phyloP scores from a whole-genome alignment of 345 rosid genomes.

The Passiflora organensis region DNA sequence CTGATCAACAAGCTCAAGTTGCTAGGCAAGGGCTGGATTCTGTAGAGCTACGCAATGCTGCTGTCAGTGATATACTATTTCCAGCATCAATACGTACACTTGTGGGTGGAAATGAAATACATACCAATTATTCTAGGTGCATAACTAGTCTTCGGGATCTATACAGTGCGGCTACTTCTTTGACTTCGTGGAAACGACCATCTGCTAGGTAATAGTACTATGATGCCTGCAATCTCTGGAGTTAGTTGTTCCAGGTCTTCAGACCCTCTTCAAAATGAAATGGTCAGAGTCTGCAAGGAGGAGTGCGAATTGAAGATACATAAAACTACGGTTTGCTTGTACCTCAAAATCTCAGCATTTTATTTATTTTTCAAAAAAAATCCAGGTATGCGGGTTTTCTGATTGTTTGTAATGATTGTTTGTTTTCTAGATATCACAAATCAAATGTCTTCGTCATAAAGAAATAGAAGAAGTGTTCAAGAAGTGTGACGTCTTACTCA shows the following conservation, averaged over 20 bases:
- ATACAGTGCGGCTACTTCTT: conserved; percentile 2
- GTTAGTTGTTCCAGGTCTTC: not conserved
- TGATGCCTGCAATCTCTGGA: conserved; percentile 9
- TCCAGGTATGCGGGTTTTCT: not conserved
- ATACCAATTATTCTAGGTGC: not conserved
- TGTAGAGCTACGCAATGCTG: not conserved
- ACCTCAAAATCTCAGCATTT: not conserved
- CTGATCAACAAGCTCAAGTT: conserved; percentile 16
- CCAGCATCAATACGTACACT: conserved; percentile 3
- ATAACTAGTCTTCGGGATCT: conserved; percentile 6
- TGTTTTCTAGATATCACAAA: conserved; percentile 8
- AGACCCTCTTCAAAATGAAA: conserved; percentile 17
- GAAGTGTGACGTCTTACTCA: conserved; percentile 14
- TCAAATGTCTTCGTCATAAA: conserved; percentile 15
- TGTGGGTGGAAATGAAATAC: conserved; percentile 1
- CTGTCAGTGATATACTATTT: not conserved
- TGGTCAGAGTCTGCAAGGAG: conserved; percentile 7
- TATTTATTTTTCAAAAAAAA: not conserved
- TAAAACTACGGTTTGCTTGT: conserved; percentile 16
- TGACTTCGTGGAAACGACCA: not conserved
- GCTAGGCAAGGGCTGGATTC: conserved; percentile 6
- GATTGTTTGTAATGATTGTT: not conserved
- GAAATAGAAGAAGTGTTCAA: conserved; percentile 16
- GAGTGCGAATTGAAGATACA: conserved; percentile 15
- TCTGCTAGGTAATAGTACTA: not conserved